Percentiles rank a stretch among this genome's conserved stretches.
Evolutionary conservation across 306 rosid species (phyloP).

Genomic region (Neltuma alba): DNA sequence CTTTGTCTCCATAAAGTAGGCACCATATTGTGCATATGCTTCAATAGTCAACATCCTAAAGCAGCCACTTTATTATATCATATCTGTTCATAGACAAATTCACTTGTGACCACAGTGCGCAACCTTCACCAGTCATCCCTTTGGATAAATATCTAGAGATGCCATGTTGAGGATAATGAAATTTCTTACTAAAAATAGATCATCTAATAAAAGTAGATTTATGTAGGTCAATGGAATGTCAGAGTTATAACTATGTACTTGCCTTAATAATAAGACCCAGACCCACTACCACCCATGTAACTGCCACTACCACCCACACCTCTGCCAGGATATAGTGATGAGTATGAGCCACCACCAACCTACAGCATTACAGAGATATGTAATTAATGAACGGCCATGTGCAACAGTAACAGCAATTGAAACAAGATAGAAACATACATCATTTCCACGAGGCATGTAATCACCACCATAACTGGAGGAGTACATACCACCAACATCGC

Average conservation of each 20-base stretch:
- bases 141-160: slow-evolving; percentile 42
- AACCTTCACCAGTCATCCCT: slow-evolving; percentile 60
- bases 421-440: slow-evolving; percentile 57
- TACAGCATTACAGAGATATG: slow-evolving; percentile 33
- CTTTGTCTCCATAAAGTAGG: slow-evolving; percentile 58
- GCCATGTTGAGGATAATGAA: slow-evolving; percentile 43
- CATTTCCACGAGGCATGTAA: slow-evolving; percentile 75
- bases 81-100: slow-evolving; percentile 82
- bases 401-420: slow-evolving; percentile 11
- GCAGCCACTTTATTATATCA: slow-evolving; percentile 68
- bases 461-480: slow-evolving; percentile 88
- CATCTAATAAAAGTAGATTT: slow-evolving; percentile 4
- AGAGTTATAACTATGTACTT: slow-evolving; percentile 29
- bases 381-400: slow-evolving; percentile 5
- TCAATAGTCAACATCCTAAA: slow-evolving; percentile 63
- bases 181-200: slow-evolving; percentile 37
- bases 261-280: slow-evolving; percentile 93
- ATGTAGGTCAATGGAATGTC: not conserved
- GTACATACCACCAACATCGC: slow-evolving; percentile 72
- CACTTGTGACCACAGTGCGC: slow-evolving; percentile 64
- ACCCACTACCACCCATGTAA: slow-evolving; percentile 79
- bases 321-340: slow-evolving; percentile 78
- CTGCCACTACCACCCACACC: slow-evolving; percentile 75
- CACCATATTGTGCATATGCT: slow-evolving; percentile 56
- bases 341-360: slow-evolving; percentile 85